Conservation (phyloP, 2,329 filamentous ascomycete species). For the Ceratocystis colombiana region DNA sequence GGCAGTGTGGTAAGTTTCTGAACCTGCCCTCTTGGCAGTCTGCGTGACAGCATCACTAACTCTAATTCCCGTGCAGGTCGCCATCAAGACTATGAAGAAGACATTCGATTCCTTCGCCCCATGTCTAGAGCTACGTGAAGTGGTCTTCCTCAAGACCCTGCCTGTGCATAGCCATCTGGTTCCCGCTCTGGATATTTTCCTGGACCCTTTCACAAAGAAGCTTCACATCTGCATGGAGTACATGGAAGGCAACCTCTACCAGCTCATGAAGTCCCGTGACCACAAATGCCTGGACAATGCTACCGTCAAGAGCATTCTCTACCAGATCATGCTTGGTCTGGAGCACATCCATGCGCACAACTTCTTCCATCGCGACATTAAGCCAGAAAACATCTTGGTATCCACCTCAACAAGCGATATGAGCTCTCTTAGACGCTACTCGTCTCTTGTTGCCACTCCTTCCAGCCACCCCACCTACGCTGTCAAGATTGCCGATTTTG, state of each 20-base stretch:
- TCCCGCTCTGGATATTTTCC: conserved; percentile 95
- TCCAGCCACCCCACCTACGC: conserved; percentile 89
- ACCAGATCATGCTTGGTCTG: conserved; percentile 89
- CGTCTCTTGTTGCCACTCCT: conserved; percentile 82
- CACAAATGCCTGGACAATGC: conserved; percentile 84
- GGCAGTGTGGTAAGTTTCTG: conserved; percentile 71
- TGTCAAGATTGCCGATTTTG: conserved; percentile 98
- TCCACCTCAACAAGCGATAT: conserved; percentile 78
- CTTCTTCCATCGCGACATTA: conserved; percentile 99
- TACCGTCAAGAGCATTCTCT: conserved; percentile 95
- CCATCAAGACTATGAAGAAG: conserved; percentile 99
- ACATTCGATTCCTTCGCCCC: conserved; percentile 85
- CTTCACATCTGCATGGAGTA: conserved; percentile 98
- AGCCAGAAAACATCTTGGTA: conserved; percentile 96
- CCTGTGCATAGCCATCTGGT: conserved; percentile 85
- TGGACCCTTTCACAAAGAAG: conserved; percentile 91
- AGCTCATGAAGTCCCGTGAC: conserved; percentile 95
- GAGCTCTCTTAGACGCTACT: conserved; percentile 81
- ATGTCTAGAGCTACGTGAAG: conserved; percentile 88
- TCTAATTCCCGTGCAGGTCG: conserved; percentile 52
- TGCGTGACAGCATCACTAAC: background rate
- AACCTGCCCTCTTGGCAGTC: background rate
- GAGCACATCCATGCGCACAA: conserved; percentile 95
- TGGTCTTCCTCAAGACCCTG: conserved; percentile 87
- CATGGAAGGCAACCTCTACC: conserved; percentile 98